Evolutionary conservation across 208 protist species (phyloP).

Genomic region (Trypanosoma mega): DNA sequence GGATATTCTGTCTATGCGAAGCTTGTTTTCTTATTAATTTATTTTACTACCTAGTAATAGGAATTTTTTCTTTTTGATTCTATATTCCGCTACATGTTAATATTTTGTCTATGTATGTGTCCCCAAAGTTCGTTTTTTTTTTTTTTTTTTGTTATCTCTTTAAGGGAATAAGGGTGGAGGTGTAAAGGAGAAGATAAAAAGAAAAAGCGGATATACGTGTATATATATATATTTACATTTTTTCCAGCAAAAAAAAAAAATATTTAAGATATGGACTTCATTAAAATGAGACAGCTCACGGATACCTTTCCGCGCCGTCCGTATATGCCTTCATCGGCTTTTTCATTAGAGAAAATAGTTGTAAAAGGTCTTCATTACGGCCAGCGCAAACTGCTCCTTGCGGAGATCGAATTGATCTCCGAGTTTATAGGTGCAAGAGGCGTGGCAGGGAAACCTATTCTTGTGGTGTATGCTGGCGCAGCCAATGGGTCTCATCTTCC

Average conservation of each 20-base stretch:
- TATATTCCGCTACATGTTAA: too few relatives aligned
- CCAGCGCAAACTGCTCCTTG: conserved; percentile 94
- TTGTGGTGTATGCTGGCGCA: conserved; percentile 94
- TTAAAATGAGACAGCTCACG: conserved; percentile 31
- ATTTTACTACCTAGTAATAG: too few relatives aligned
- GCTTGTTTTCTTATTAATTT: too few relatives aligned
- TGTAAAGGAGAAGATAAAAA: neutral
- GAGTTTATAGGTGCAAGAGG: conserved; percentile 27
- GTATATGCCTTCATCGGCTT: conserved; percentile 56
- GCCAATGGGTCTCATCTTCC: conserved; percentile 92
- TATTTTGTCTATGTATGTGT: neutral
- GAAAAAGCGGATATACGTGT: neutral
- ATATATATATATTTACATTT: too few relatives aligned
- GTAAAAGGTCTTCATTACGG: conserved; percentile 92
- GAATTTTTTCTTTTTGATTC: too few relatives aligned
- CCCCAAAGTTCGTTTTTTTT: conserved; percentile 2
- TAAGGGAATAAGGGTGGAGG: neutral
- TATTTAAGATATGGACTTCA: conserved; percentile 52
- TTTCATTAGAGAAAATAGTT: conserved; percentile 39
- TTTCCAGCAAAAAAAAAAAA: conserved; percentile 16
- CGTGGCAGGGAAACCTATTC: conserved; percentile 30
- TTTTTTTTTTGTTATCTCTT: too few relatives aligned
- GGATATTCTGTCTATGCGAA: too few relatives aligned
- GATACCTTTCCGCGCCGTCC: conserved; percentile 36
- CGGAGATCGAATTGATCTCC: conserved; percentile 93